phyloP scores from a whole-genome alignment of 306 rosid species.

The Corylus americana region DNA sequence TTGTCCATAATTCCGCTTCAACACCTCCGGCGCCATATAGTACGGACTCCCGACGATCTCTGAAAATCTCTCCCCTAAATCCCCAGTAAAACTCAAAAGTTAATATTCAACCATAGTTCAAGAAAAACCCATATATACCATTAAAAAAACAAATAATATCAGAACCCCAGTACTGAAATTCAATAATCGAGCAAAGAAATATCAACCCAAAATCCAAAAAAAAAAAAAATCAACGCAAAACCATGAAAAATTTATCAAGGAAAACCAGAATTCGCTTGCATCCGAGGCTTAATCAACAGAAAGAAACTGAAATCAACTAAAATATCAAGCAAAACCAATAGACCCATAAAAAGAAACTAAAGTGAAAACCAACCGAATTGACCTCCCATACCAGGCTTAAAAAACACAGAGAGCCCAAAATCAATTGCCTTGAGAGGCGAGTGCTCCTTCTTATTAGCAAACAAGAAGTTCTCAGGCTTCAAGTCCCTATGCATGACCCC shows the following conservation, averaged over 20 bases:
- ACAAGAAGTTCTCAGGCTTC: slow-evolving; percentile 85
- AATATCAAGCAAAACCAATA: slow-evolving; percentile 1
- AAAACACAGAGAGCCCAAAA: slow-evolving; percentile 79
- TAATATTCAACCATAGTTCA: background rate
- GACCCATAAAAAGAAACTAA: background rate
- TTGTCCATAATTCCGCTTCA: slow-evolving; percentile 79
- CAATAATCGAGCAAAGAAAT: background rate
- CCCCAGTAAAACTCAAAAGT: background rate
- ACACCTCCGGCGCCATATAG: slow-evolving; percentile 91
- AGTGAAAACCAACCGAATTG: background rate
- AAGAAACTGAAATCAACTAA: background rate
- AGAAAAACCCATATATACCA: background rate
- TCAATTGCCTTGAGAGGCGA: slow-evolving; percentile 82
- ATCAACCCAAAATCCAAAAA: background rate
- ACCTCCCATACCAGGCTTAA: slow-evolving; percentile 61
- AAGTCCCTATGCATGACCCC: slow-evolving; percentile 88
- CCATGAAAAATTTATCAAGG: background rate
- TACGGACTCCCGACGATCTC: slow-evolving; percentile 95
- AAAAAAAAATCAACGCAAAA: background rate
- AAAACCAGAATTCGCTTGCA: background rate
- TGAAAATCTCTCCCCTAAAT: slow-evolving; percentile 64
- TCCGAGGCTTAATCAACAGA: background rate
- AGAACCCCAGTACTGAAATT: background rate
- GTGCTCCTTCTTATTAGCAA: slow-evolving; percentile 77
- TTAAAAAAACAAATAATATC: background rate